These are phyloP conservation scores for Eutrema yunnanense DNA, from an alignment of 345 rosid species.

Conservation along the genomic window DNA sequence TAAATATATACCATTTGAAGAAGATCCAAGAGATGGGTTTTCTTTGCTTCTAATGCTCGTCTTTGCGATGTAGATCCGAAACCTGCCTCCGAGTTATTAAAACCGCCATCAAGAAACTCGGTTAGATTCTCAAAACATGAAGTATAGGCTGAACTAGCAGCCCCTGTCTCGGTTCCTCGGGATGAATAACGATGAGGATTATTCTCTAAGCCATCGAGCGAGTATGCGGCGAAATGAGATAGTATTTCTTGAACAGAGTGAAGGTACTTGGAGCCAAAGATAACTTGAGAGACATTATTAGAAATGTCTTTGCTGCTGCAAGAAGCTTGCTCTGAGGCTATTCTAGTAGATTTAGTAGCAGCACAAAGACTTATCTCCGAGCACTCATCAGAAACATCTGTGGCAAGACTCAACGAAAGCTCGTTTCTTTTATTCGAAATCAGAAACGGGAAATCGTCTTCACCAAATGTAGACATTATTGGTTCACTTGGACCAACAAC, in stretches of 20 bases:
- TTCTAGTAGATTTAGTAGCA: slow-evolving; percentile 32
- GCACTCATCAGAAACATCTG: slow-evolving; percentile 50
- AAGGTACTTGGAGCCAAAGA: slow-evolving; percentile 66
- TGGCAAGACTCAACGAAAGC: slow-evolving; percentile 76
- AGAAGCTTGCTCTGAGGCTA: slow-evolving; percentile 54
- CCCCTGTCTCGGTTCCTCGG: slow-evolving; percentile 23
- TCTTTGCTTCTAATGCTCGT: slow-evolving; percentile 46
- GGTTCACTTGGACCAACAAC: slow-evolving; percentile 37
- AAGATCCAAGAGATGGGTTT: slow-evolving; percentile 55
- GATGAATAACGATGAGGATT: slow-evolving; percentile 19
- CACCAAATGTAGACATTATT: slow-evolving; percentile 37
- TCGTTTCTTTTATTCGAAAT: slow-evolving; percentile 41
- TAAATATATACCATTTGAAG: slow-evolving; percentile 57
- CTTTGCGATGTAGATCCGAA: slow-evolving; percentile 26
- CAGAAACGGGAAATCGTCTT: slow-evolving; percentile 22
- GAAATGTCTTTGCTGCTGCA: slow-evolving; percentile 52
- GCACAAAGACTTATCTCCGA: slow-evolving; percentile 42
- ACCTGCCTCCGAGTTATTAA: slow-evolving; percentile 20
- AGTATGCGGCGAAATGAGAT: slow-evolving; percentile 68
- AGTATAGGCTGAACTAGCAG: slow-evolving; percentile 20
- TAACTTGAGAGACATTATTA: slow-evolving; percentile 32
- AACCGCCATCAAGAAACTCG: slow-evolving; percentile 30
- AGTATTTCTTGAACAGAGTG: slow-evolving; percentile 77
- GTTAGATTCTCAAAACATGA: slow-evolving; percentile 16
- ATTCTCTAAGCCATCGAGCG: slow-evolving; percentile 50